These are phyloP conservation scores for Trichopus zeylanicus DNA, from an alignment of 116 monocot species.

Conservation along the genomic window DNA sequence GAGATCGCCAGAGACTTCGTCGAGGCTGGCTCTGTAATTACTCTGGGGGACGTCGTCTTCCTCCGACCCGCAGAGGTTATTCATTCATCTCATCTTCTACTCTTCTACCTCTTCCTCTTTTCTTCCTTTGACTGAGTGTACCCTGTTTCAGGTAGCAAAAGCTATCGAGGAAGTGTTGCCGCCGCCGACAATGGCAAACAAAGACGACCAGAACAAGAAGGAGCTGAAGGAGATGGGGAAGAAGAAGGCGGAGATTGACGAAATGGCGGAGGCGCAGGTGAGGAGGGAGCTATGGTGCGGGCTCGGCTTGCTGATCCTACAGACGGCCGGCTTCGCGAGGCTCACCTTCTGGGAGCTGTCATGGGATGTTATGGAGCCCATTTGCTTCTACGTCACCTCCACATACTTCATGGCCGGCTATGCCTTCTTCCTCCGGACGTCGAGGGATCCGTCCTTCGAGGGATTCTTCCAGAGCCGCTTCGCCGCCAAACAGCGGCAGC, in stretches of 20 bases:
- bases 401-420: conserved; percentile 61
- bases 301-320: conserved; percentile 26
- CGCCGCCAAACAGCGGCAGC: conserved; percentile 21
- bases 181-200: not conserved
- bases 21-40: conserved; percentile 23
- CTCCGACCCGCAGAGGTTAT: conserved; percentile 26
- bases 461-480: conserved; percentile 45
- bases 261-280: conserved; percentile 20
- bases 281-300: conserved; percentile 46
- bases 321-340: conserved; percentile 55
- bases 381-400: conserved; percentile 68
- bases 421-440: conserved; percentile 51
- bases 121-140: too few relatives aligned
- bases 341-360: conserved; percentile 77
- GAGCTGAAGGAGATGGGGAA: conserved; percentile 38
- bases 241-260: conserved; percentile 38
- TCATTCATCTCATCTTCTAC: too few relatives aligned
- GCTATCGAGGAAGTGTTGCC: conserved; percentile 11
- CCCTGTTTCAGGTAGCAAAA: conserved; percentile 12
- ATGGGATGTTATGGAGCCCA: conserved; percentile 80
- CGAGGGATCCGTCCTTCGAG: conserved; percentile 54
- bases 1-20: conserved; percentile 18
- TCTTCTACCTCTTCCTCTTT: too few relatives aligned
- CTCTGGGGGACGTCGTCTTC: conserved; percentile 20
- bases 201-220: conserved; percentile 1